These are phyloP conservation scores for Phytophthora crassamura DNA, from an alignment of 352 stramenopile genomes.

Conservation along the genomic window DNA sequence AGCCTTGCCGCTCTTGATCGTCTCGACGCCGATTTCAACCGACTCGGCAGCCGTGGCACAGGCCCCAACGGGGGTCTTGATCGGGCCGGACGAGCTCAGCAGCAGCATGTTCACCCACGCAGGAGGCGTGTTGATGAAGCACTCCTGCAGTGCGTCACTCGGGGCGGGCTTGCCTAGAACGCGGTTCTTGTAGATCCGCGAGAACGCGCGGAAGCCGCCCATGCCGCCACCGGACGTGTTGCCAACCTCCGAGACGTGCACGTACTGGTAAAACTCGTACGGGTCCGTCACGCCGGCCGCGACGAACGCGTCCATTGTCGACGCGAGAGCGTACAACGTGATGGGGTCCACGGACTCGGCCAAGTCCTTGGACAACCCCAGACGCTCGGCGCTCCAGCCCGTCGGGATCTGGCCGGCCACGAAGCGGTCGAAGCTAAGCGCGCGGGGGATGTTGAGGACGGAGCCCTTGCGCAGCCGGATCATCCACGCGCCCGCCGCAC, in stretches of 20 bases:
- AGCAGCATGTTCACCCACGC: slow-evolving; percentile 93
- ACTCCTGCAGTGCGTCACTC: slow-evolving; percentile 84
- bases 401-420: slow-evolving; percentile 90
- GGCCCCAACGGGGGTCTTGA: slow-evolving; percentile 90
- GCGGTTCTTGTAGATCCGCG: slow-evolving; percentile 82
- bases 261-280: slow-evolving; percentile 93
- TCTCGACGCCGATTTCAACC: slow-evolving; percentile 89
- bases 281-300: slow-evolving; percentile 82
- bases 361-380: slow-evolving; percentile 85
- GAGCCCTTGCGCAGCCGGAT: slow-evolving; percentile 83
- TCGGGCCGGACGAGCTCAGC: slow-evolving; percentile 85
- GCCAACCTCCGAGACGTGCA: slow-evolving; percentile 89
- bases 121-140: slow-evolving; percentile 90
- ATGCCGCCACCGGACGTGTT: slow-evolving; percentile 88
- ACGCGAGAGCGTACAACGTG: slow-evolving; percentile 79
- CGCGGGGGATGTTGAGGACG: slow-evolving; percentile 83
- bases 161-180: slow-evolving; percentile 71
- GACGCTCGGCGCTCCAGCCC: slow-evolving; percentile 84
- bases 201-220: slow-evolving; percentile 81
- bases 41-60: slow-evolving; percentile 89
- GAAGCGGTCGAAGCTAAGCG: slow-evolving; percentile 85
- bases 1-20: slow-evolving; percentile 89
- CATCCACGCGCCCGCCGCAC: slow-evolving; percentile 76
- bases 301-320: slow-evolving; percentile 87
- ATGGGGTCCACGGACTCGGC: slow-evolving; percentile 82